phyloP scores from a whole-genome alignment of 2,329 filamentous ascomycete genomes.

The Fusarium tricinctum region DNA sequence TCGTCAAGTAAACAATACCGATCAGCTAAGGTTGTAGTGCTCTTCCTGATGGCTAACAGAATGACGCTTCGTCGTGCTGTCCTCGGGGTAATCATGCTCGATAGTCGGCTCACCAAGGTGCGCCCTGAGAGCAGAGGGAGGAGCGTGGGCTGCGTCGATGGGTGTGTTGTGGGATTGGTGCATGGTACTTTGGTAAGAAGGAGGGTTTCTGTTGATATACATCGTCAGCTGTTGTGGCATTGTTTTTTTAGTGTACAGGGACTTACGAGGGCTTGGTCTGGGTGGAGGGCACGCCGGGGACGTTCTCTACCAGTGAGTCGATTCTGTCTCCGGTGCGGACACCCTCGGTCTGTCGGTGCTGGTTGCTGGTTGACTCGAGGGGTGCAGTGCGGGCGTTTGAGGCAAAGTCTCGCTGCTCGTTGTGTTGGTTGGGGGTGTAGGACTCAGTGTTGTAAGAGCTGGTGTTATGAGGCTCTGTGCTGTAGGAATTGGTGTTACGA shows the following conservation, averaged over 20 bases:
- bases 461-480: neutral
- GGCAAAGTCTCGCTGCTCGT: constrained; percentile 14
- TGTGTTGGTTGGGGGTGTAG: neutral
- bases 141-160: constrained; percentile 45
- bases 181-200: constrained; percentile 3
- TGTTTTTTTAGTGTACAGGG: fast-evolving
- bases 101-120: constrained; percentile 49
- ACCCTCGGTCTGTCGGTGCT: constrained; percentile 16
- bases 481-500: neutral
- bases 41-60: constrained; percentile 52
- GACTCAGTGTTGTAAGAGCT: neutral
- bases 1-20: neutral
- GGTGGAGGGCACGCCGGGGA: constrained; percentile 19
- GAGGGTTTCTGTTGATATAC: neutral
- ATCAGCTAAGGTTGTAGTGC: constrained; percentile 43
- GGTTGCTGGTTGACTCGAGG: constrained; percentile 1
- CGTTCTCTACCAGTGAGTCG: constrained; percentile 30
- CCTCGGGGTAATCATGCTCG: constrained; percentile 52
- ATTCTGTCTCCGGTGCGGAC: constrained; percentile 33
- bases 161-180: constrained; percentile 2
- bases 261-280: constrained; percentile 22
- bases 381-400: neutral
- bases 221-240: neutral
- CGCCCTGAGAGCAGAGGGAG: constrained; percentile 46
- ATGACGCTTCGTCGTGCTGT: constrained; percentile 50